A percentile compares a stretch with the other conserved stretches of the same genome.
Conservation (phyloP, 148 eudicot genomes). For the Nepenthes gracilis region DNA sequence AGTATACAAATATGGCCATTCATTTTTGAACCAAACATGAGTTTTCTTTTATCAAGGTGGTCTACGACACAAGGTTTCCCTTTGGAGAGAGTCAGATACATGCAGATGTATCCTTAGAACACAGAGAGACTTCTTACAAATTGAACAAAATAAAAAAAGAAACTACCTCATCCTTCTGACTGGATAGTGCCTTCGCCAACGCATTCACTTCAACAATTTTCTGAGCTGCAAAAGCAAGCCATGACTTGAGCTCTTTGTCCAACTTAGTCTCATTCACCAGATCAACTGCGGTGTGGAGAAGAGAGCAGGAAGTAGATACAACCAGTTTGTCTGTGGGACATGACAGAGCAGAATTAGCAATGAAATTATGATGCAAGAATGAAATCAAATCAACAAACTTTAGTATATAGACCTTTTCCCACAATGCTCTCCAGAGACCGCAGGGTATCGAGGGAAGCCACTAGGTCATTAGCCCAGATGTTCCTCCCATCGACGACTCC, state of each 20-base stretch:
- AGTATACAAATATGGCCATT: too few relatives aligned
- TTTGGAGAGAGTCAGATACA: too few relatives aligned
- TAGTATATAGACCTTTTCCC: constrained; percentile 44
- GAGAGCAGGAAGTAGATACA: constrained; percentile 76
- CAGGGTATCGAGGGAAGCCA: constrained; percentile 39
- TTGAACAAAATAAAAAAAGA: background rate
- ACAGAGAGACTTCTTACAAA: background rate
- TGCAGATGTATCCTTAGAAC: too few relatives aligned
- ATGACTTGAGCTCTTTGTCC: constrained; percentile 62
- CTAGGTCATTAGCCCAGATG: constrained; percentile 71
- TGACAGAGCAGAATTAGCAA: constrained; percentile 5
- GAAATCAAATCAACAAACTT: background rate
- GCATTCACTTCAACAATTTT: constrained; percentile 67
- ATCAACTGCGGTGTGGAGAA: constrained; percentile 74
- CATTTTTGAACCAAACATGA: too few relatives aligned
- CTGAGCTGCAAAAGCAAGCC: constrained; percentile 84
- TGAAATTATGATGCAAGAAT: background rate
- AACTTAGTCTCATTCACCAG: constrained; percentile 54
- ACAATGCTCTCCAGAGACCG: constrained; percentile 52
- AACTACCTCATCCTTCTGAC: constrained; percentile 53
- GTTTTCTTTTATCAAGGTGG: too few relatives aligned
- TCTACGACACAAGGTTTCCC: too few relatives aligned
- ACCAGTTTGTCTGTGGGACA: constrained; percentile 44
- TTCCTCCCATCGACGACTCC: constrained; percentile 74
- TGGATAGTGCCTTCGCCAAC: constrained; percentile 52